Base-by-base conservation (phyloP, 2,329 filamentous ascomycete species). In the Zymoseptoria tritici region DNA sequence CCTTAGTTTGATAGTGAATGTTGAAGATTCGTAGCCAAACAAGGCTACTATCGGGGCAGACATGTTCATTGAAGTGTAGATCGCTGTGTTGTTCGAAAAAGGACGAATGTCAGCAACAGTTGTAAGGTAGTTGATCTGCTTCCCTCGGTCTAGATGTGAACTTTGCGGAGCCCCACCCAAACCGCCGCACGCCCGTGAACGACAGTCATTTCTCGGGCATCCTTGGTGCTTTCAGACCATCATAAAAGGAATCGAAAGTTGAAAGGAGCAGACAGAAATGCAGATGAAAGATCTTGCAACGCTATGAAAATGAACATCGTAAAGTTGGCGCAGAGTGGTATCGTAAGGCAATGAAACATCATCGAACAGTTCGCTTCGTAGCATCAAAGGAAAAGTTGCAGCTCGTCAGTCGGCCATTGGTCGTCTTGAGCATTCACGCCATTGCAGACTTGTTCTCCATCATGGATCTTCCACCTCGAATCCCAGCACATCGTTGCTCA, bases 1-100 rank as follows among this genome's bases (percentile, higher is more conserved):
- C 22, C 72, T 66, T 20, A 76, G 70, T 64, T 78, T 78, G 55
- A 73, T 71, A 2, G 67, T 70, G 59, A 71, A 71, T 26, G 69
- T 63, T 7, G 63, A 66, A 52, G 65, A 63, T 19, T 68, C 64
- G 58, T 70, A 70, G 63, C 67, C 68, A 56, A 68, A 70, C 13
- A 70, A 60, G 56, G 62, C 66, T 29, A 70, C 66, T 49, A 65
- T 55, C 13, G 66, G 67, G n/a, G 36, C 9, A 9, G 59, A 52
- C 61, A 64, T 64, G 9, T 31, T 51, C n/a, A n/a, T n/a, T n/a
- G n/a, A n/a, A n/a, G n/a, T n/a, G n/a, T n/a, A n/a, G n/a, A 7
- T 46, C n/a, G 36, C 4, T 46, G 5, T 29, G 16, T 46, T 46
- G 36, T 46, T 46, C 36, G 36, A 6, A 46, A 46, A 4, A 46